These are phyloP conservation scores for Leccinum longicurvipes DNA, from an alignment of 768 basidiomycete species.

Conservation along the genomic window DNA sequence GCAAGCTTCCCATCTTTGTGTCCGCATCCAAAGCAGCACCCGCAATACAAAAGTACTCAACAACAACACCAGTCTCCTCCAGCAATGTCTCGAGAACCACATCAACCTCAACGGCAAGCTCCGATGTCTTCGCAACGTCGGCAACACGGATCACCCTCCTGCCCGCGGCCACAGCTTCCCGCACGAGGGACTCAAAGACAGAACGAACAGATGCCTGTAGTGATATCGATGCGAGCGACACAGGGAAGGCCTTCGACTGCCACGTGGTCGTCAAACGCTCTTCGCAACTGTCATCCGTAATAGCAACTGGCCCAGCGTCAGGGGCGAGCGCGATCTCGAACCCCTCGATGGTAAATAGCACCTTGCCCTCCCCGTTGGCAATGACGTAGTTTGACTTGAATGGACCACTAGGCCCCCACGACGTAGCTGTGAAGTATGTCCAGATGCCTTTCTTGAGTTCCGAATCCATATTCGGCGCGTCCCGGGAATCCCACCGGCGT, in stretches of 20 bases:
- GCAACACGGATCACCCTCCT: conserved; percentile 25
- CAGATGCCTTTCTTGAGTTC: conserved; percentile 30
- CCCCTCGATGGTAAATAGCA: conserved; percentile 33
- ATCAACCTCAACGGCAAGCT: conserved; percentile 19
- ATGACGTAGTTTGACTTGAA: conserved; percentile 28
- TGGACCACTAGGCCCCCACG: conserved; percentile 23
- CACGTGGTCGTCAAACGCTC: conserved; percentile 31
- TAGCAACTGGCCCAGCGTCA: conserved; percentile 23
- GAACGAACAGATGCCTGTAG: conserved; percentile 8
- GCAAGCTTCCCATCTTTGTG: conserved; percentile 15
- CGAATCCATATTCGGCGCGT: conserved; percentile 23
- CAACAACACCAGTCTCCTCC: conserved; percentile 10
- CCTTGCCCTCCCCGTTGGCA: conserved; percentile 26
- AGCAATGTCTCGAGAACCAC: conserved; percentile 14
- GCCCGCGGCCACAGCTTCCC: conserved; percentile 15
- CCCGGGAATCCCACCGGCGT: conserved; percentile 28
- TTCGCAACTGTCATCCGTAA: conserved; percentile 25
- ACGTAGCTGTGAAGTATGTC: conserved; percentile 26
- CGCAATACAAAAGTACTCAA: conserved; percentile 21
- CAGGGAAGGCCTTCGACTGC: conserved; percentile 30
- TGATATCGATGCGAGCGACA: conserved; percentile 7
- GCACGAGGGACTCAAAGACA: conserved; percentile 16
- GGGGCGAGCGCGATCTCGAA: conserved; percentile 34
- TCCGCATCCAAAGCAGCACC: conserved; percentile 21
- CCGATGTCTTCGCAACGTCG: conserved; percentile 20